Evolutionary conservation across 2,329 filamentous ascomycete species (phyloP), one percentile per base, ranked within the genome.

Genomic region (Exutisphaerella laricina): DNA sequence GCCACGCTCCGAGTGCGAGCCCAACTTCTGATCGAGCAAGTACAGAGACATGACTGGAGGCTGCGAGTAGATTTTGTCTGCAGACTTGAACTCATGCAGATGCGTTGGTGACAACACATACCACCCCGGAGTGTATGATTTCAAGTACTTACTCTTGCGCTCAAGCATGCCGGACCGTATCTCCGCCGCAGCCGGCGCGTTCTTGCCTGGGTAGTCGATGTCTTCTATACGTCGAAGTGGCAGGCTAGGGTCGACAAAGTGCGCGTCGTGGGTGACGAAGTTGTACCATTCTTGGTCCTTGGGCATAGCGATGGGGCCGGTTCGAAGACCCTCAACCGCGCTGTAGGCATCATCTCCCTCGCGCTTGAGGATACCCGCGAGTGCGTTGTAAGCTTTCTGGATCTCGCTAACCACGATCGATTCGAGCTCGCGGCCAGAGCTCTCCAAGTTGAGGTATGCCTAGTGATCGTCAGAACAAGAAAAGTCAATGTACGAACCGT

Each of bases 71-170:
- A 82, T 84, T 64, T 90, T 89, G 68, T 97, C 90, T 54, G 88
- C 88, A n/a, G 88, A 95, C 65, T 95, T 96, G 77, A 97, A 98
- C 68, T 98, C 92, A 70, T 98, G 92, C 16, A 98, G 77, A 67
- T 98, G 92, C 43, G 92, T 97, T 12, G 92, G 87, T 56, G 92
- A 95, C 55, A 98, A 73, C 35, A 97, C 88, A 66, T 96, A 96
- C 89, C 90, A 97, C 61, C 90, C 90, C 18, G 88, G 85, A 5
- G 89, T 92, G 65, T 96, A 96, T 64, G 89, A 96, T 72, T 96
- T 97, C 49, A 98, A 71, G 60, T 97, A 98, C 63, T 97, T 98
- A 77, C 88, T 95, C 80, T 97, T 97, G 54, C 92, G 84, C 71
- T 98, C 92, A 25, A 98, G 72, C 67, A 96, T 81, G 2, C 92